Evolutionary conservation across 768 basidiomycete species (phyloP).

Genomic region (Amanita phalloides): DNA sequence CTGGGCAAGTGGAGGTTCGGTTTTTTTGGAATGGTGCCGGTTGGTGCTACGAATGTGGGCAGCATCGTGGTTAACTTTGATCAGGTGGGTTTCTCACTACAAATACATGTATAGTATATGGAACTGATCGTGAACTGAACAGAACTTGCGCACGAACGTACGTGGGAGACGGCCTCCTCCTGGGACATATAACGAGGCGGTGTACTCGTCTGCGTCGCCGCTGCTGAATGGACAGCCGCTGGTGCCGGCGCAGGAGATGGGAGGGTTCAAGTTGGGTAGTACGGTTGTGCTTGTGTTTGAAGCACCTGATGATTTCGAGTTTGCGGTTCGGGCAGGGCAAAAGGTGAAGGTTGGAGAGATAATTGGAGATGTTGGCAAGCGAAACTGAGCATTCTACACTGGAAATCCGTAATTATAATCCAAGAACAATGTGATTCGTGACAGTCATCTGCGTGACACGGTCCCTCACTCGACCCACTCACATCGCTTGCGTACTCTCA

Average conservation of each 20-base stretch:
- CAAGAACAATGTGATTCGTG: neutral
- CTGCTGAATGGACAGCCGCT: conserved; percentile 86
- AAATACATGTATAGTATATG: no score
- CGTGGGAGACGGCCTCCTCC: conserved; percentile 61
- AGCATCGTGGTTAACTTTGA: conserved; percentile 96
- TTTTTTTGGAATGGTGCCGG: conserved; percentile 96
- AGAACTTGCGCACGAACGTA: conserved; percentile 87
- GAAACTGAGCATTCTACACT: neutral
- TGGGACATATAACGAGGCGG: conserved; percentile 87
- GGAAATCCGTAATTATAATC: no score
- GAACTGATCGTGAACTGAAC: neutral
- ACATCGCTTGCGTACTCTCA: no score
- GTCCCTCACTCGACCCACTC: no score
- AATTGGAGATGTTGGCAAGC: conserved; percentile 49
- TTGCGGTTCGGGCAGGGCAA: conserved; percentile 64
- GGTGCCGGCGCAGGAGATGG: conserved; percentile 87
- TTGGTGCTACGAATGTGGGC: conserved; percentile 97
- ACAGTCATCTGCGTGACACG: neutral
- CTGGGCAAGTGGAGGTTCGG: conserved; percentile 92
- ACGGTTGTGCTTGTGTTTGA: conserved; percentile 97
- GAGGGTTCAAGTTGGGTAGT: conserved; percentile 90
- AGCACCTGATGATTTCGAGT: conserved; percentile 78
- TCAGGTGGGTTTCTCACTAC: conserved; percentile 30
- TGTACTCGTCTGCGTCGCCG: conserved; percentile 76
- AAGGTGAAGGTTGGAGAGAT: conserved; percentile 82